Evolutionary conservation across 1,139 yeast species (phyloP).

Genomic region (Pichia sp.): DNA sequence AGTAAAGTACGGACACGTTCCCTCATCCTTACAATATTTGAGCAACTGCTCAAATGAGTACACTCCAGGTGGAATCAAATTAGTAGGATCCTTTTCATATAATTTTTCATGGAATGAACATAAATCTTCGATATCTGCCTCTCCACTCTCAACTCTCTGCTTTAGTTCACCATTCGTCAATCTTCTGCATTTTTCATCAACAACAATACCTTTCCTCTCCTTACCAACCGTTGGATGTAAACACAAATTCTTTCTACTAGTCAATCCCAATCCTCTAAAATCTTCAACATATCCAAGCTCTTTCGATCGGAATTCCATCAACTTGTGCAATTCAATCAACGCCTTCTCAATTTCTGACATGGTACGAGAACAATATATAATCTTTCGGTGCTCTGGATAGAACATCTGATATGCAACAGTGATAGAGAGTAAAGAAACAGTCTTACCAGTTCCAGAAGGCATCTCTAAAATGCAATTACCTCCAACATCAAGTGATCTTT

Average conservation of each 20-base stretch:
- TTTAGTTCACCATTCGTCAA: slow-evolving; percentile 88
- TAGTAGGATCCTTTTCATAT: slow-evolving; percentile 78
- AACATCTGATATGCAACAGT: slow-evolving; percentile 95
- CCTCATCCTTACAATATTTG: slow-evolving; percentile 66
- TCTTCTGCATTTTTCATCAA: slow-evolving; percentile 93
- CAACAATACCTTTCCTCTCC: slow-evolving; percentile 88
- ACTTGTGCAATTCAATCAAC: slow-evolving; percentile 77
- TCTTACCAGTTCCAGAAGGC: slow-evolving; percentile 99
- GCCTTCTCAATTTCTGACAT: slow-evolving; percentile 99
- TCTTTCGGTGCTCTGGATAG: slow-evolving; percentile 90
- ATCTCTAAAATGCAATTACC: slow-evolving; percentile 97
- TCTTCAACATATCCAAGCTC: slow-evolving; percentile 82
- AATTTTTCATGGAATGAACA: slow-evolving; percentile 90
- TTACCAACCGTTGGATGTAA: slow-evolving; percentile 81
- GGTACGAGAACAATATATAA: slow-evolving; percentile 97
- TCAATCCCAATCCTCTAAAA: slow-evolving; percentile 87
- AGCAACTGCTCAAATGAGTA: slow-evolving; percentile 84
- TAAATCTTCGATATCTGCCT: slow-evolving; percentile 48
- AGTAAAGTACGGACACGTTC: slow-evolving; percentile 93
- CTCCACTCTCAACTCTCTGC: slow-evolving; percentile 56
- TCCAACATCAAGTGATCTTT: slow-evolving; percentile 88
- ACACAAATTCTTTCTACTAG: slow-evolving; percentile 91
- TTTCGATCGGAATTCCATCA: slow-evolving; percentile 79
- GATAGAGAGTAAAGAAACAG: slow-evolving; percentile 81
- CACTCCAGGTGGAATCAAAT: slow-evolving; percentile 86